These are phyloP conservation scores for Nemania sp. DNA, from an alignment of 2,329 filamentous ascomycete genomes.

Conservation along the genomic window DNA sequence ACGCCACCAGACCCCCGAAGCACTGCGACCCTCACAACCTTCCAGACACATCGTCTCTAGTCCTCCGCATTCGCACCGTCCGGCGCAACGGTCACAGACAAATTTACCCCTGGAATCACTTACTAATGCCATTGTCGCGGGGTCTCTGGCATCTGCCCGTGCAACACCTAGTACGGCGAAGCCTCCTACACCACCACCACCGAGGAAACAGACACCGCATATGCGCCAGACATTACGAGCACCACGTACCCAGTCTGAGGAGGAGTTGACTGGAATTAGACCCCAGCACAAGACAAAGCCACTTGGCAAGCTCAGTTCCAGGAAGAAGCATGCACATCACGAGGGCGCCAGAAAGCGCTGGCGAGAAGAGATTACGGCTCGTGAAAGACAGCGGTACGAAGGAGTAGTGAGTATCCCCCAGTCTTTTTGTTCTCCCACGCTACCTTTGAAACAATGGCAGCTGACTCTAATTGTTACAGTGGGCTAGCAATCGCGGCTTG, in stretches of 20 bases:
- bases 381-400: constrained; percentile 79
- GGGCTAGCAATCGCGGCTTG: constrained; percentile 77
- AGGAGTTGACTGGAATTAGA: constrained; percentile 51
- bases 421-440: not conserved
- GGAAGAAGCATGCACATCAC: constrained; percentile 72
- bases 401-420: constrained; percentile 54
- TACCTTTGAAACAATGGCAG: not conserved
- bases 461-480: constrained; percentile 39
- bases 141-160: constrained; percentile 69
- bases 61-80: constrained; percentile 15
- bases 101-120: constrained; percentile 65
- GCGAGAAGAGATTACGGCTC: constrained; percentile 72
- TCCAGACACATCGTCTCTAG: constrained; percentile 17
- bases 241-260: constrained; percentile 52
- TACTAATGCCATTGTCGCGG: constrained; percentile 74
- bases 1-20: constrained; percentile 26
- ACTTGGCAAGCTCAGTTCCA: constrained; percentile 49
- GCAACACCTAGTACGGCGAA: constrained; percentile 45
- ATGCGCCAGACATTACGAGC: constrained; percentile 70
- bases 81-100: constrained; percentile 29
- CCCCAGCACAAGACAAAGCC: constrained; percentile 54
- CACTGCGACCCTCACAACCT: constrained; percentile 24
- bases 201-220: constrained; percentile 52
- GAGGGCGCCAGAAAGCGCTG: constrained; percentile 76
- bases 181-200: constrained; percentile 46